A percentile compares a stretch with the other conserved stretches of the same genome.
These are phyloP conservation scores for Pythium utonaiense DNA, from an alignment of 352 stramenopile genomes.

Conservation along the genomic window DNA sequence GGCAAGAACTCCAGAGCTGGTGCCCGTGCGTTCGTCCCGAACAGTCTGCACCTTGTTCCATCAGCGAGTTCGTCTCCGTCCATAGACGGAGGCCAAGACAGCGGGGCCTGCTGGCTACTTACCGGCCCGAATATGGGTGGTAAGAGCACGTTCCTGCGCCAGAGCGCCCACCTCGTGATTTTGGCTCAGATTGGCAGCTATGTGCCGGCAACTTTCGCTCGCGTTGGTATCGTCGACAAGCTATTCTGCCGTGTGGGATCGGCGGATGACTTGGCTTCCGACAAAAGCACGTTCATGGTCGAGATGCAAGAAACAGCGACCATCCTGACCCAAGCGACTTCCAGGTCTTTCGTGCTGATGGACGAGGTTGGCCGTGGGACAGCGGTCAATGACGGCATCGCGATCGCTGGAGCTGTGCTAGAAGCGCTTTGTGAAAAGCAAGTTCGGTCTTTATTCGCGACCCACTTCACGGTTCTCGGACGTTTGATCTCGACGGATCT, in stretches of 20 bases:
- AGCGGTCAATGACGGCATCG: slow-evolving; percentile 68
- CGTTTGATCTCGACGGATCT: slow-evolving; percentile 34
- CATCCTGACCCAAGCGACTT: slow-evolving; percentile 69
- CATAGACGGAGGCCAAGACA: background rate
- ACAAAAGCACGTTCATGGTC: slow-evolving; percentile 85
- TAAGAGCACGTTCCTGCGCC: slow-evolving; percentile 83
- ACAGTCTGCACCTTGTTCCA: slow-evolving; percentile 55
- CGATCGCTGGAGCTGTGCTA: slow-evolving; percentile 76
- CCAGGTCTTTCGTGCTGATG: slow-evolving; percentile 82
- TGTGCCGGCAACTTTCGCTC: slow-evolving; percentile 69
- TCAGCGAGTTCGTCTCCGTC: background rate
- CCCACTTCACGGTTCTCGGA: slow-evolving; percentile 76
- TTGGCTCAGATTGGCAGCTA: slow-evolving; percentile 82
- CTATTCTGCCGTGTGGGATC: slow-evolving; percentile 82
- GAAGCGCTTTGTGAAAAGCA: slow-evolving; percentile 59
- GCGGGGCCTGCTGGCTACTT: slow-evolving; percentile 66
- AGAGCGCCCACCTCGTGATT: slow-evolving; percentile 73
- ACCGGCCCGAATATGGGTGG: slow-evolving; percentile 88
- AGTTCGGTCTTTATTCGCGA: slow-evolving; percentile 74
- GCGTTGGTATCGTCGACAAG: slow-evolving; percentile 71
- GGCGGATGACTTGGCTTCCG: slow-evolving; percentile 70
- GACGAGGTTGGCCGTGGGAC: slow-evolving; percentile 86
- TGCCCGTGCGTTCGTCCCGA: slow-evolving; percentile 59
- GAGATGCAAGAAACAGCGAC: slow-evolving; percentile 87
- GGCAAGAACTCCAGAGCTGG: slow-evolving; percentile 44